These are phyloP conservation scores for Talaromyces marneffei DNA, from an alignment of 2,329 filamentous ascomycete species.

Conservation along the genomic window DNA sequence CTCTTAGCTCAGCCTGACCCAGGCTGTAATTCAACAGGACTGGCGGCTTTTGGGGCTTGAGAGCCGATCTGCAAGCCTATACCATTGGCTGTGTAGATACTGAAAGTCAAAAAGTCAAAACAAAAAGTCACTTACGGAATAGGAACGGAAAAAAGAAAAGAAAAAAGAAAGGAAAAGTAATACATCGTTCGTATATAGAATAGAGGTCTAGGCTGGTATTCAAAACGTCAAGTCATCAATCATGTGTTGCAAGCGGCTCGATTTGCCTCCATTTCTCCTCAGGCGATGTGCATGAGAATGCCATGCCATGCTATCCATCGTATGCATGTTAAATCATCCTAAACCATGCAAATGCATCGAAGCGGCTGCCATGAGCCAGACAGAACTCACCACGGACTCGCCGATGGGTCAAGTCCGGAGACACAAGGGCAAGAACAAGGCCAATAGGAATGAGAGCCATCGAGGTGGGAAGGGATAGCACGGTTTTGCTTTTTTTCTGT, in stretches of 20 bases:
- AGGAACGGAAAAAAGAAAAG: neutral
- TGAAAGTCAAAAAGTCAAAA: neutral
- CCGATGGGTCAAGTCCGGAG: slow-evolving; percentile 8
- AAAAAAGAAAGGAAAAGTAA: neutral
- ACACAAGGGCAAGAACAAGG: slow-evolving; percentile 2
- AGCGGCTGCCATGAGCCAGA: slow-evolving; percentile 2
- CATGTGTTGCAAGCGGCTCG: slow-evolving; percentile 4
- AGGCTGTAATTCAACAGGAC: neutral
- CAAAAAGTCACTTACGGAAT: neutral
- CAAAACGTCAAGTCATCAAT: neutral
- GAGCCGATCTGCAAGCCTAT: slow-evolving; percentile 3
- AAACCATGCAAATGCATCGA: slow-evolving; percentile 2
- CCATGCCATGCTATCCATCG: neutral
- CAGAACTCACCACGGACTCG: slow-evolving; percentile 2
- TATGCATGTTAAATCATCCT: neutral
- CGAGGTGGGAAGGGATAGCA: neutral
- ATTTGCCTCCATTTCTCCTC: slow-evolving; percentile 5
- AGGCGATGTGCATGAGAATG: neutral
- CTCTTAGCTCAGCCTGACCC: neutral
- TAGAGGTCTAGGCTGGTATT: neutral
- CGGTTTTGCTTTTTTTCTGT: slow-evolving; percentile 3
- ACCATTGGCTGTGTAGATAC: neutral
- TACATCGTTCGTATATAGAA: neutral
- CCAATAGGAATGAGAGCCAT: slow-evolving; percentile 6
- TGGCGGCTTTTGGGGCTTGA: slow-evolving; percentile 4